Conservation (phyloP, 768 basidiomycete species). For the Mrakia gelida region DNA sequence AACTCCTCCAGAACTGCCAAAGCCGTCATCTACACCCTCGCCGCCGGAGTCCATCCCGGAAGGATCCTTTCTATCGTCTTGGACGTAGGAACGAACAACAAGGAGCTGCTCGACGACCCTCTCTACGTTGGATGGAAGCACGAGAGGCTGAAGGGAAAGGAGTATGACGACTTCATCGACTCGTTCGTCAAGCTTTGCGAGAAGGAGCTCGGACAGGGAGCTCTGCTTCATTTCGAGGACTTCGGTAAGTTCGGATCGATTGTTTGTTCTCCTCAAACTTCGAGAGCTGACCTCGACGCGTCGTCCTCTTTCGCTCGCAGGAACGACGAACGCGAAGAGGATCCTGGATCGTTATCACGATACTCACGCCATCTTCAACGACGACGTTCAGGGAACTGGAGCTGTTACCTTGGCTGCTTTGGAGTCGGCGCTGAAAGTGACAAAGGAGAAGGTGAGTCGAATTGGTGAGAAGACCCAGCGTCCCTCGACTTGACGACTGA, state of each 20-base stretch:
- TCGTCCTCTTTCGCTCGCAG: slow-evolving; percentile 30
- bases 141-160: slow-evolving; percentile 62
- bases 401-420: slow-evolving; percentile 45
- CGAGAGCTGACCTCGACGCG: too few relatives aligned
- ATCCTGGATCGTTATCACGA: slow-evolving; percentile 61
- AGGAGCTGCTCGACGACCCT: slow-evolving; percentile 51
- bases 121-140: slow-evolving; percentile 64
- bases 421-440: slow-evolving; percentile 41
- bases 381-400: slow-evolving; percentile 59
- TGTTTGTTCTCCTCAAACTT: too few relatives aligned
- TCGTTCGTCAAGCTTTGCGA: slow-evolving; percentile 2
- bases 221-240: slow-evolving; percentile 22
- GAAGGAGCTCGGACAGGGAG: not conserved
- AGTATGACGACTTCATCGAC: slow-evolving; percentile 66
- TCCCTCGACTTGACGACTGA: too few relatives aligned
- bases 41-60: slow-evolving; percentile 35
- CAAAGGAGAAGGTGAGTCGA: slow-evolving; percentile 50
- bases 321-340: slow-evolving; percentile 67
- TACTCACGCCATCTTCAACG: slow-evolving; percentile 67
- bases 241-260: not conserved
- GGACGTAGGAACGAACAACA: slow-evolving; percentile 75
- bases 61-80: slow-evolving; percentile 45
- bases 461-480: too few relatives aligned
- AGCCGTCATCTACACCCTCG: slow-evolving; percentile 36
- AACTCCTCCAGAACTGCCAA: slow-evolving; percentile 36